Evolutionary conservation across 768 basidiomycete species (phyloP).

Genomic region (Mrakia frigida): DNA sequence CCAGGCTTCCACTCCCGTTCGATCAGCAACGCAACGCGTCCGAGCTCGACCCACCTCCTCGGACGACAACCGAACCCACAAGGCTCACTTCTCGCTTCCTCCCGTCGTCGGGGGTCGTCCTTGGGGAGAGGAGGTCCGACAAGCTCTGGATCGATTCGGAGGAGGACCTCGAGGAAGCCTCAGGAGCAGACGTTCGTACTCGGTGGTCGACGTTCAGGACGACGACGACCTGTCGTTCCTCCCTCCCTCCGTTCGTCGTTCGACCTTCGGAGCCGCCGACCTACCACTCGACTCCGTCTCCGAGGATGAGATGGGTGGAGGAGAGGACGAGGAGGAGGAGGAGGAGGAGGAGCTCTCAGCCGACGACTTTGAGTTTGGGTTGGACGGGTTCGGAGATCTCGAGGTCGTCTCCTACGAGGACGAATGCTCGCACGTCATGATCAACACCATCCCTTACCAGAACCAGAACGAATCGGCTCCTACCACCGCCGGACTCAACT

Average conservation of each 20-base stretch:
- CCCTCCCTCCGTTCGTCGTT: neutral
- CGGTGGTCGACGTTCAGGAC: conserved; percentile 1
- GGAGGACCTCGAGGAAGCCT: conserved; percentile 9
- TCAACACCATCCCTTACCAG: neutral
- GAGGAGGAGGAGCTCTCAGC: neutral
- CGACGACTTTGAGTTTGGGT: conserved; percentile 10
- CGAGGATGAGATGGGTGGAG: neutral
- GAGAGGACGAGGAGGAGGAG: neutral
- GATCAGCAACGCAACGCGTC: neutral
- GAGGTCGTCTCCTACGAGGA: neutral
- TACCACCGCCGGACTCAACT: neutral
- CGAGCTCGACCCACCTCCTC: neutral
- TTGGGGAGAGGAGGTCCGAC: conserved; percentile 14
- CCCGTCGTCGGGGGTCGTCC: neutral
- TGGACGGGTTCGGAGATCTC: conserved; percentile 8
- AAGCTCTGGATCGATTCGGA: neutral
- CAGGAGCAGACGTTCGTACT: neutral
- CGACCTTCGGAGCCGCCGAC: neutral
- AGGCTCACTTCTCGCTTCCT: conserved; percentile 18
- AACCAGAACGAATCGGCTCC: neutral
- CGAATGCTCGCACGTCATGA: neutral
- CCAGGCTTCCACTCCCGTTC: conserved; percentile 4
- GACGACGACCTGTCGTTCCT: conserved; percentile 1
- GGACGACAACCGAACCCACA: conserved; percentile 10
- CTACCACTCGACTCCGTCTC: neutral